Evolutionary conservation across 768 basidiomycete species (phyloP).

Genomic region (Russula vinacea): DNA sequence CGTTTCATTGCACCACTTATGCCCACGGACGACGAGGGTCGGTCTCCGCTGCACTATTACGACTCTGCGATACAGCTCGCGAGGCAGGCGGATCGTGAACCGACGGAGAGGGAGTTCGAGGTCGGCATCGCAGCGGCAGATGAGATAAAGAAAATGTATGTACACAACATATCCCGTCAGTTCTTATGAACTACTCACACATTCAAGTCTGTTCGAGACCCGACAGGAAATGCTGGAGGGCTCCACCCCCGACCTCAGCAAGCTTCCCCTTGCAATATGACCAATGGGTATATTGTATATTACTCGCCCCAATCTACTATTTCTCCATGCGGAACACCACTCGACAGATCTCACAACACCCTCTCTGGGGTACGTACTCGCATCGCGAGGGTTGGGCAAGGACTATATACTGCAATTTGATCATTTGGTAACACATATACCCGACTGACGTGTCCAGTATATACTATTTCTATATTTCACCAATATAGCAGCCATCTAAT

Average conservation of each 20-base stretch:
- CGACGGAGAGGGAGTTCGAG: constrained; percentile 65
- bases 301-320: not conserved
- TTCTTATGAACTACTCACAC: constrained; percentile 9
- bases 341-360: not conserved
- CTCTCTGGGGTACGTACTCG: constrained; percentile 24
- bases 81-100: constrained; percentile 55
- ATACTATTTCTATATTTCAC: constrained; percentile 6
- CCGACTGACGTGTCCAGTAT: not conserved
- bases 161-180: constrained; percentile 10
- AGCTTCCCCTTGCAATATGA: constrained; percentile 10
- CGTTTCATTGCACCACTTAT: constrained; percentile 68
- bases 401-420: not conserved
- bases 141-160: constrained; percentile 62
- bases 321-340: not conserved
- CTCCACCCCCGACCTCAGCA: constrained; percentile 45
- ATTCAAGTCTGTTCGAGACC: constrained; percentile 56
- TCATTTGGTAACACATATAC: not conserved
- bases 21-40: constrained; percentile 55
- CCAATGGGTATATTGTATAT: not conserved
- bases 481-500: constrained; percentile 4
- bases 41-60: constrained; percentile 70
- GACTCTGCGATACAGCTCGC: constrained; percentile 74
- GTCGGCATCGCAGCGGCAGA: constrained; percentile 58
- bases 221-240: constrained; percentile 61
- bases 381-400: constrained; percentile 1